phyloP scores from a whole-genome alignment of 2,329 filamentous ascomycete species.

The Alternaria burnsii region DNA sequence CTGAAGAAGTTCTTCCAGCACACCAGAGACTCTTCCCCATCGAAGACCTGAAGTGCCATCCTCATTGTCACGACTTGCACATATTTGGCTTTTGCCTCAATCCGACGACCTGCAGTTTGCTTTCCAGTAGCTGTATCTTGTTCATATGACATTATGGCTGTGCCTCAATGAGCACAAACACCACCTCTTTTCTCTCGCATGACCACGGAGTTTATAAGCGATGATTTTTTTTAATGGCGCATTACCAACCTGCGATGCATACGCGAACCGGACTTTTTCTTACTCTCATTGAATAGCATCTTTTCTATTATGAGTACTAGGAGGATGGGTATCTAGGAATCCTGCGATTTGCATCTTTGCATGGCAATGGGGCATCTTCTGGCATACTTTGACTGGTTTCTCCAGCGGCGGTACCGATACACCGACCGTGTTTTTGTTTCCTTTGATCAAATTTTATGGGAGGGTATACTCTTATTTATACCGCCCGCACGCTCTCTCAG shows the following conservation, averaged over 20 bases:
- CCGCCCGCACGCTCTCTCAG: conserved; percentile 11
- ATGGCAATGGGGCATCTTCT: conserved; percentile 25
- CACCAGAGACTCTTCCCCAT: conserved; percentile 42
- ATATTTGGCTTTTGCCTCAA: conserved; percentile 28
- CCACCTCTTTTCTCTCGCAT: conserved; percentile 42
- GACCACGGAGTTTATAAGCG: conserved; percentile 49
- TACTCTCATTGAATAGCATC: conserved; percentile 40
- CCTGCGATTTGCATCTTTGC: conserved; percentile 24
- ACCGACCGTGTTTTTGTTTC: conserved; percentile 25
- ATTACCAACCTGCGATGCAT: conserved; percentile 41
- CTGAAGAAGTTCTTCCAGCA: conserved; percentile 77
- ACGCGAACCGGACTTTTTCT: conserved; percentile 43
- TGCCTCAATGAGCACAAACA: conserved; percentile 29
- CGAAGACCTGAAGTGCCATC: conserved; percentile 28
- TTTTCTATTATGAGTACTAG: conserved; percentile 34
- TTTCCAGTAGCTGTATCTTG: conserved; percentile 30
- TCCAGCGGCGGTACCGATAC: conserved; percentile 25
- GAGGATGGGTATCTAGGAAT: conserved; percentile 40
- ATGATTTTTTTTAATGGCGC: conserved; percentile 48
- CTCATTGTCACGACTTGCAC: conserved; percentile 14
- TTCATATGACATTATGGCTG: conserved; percentile 49
- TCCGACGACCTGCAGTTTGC: conserved; percentile 29
- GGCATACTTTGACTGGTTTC: conserved; percentile 42
- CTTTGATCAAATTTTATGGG: conserved; percentile 21
- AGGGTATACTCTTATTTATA: conserved; percentile 17